Conservation (phyloP, 257 asterid genomes). For the Ballota nigra region DNA sequence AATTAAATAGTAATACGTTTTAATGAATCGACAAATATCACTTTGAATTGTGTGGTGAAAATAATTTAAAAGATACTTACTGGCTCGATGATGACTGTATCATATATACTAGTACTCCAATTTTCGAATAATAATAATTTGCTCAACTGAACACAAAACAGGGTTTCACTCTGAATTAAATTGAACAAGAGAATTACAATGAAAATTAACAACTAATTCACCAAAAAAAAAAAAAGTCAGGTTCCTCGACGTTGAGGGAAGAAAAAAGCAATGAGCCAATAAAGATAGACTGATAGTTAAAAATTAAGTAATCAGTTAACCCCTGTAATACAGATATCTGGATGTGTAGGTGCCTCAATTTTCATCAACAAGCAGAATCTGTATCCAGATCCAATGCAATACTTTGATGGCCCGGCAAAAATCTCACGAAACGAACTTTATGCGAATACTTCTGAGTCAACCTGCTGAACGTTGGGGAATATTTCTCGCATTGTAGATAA, state of each 20-base stretch:
- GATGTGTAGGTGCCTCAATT: constrained; percentile 10
- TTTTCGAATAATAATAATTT: not conserved
- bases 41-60: no score
- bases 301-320: constrained; percentile 1
- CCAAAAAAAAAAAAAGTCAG: not conserved
- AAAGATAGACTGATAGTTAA: not conserved
- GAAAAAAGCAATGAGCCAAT: not conserved
- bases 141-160: not conserved
- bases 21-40: no score
- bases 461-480: constrained; percentile 77
- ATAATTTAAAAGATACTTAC: no score
- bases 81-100: no score
- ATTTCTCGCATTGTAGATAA: constrained; percentile 53
- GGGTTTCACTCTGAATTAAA: not conserved
- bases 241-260: not conserved
- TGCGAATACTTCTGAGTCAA: constrained; percentile 70
- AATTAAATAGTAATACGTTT: no score
- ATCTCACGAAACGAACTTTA: constrained; percentile 26
- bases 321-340: not conserved
- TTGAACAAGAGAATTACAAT: not conserved
- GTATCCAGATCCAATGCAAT: not conserved
- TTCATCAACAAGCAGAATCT: constrained; percentile 4
- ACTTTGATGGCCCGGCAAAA: not conserved
- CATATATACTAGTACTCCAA: no score
- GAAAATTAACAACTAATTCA: constrained; percentile 7